Evolutionary conservation across 2,329 filamentous ascomycete species (phyloP).

Genomic region (Stemphylium vesicarium): DNA sequence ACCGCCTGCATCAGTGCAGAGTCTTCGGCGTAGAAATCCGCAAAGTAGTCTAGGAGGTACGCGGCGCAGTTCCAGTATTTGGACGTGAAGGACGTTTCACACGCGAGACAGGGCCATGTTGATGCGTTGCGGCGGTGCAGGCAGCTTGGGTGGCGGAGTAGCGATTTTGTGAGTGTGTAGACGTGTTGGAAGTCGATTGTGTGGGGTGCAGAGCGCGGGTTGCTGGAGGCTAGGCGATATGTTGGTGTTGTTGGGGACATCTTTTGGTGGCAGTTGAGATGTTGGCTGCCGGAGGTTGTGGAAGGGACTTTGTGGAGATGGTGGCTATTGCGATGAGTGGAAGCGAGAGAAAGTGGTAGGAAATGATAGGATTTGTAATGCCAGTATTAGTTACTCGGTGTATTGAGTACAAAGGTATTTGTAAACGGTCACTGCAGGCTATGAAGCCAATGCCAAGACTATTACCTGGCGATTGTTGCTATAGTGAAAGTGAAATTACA

Average conservation of each 20-base stretch:
- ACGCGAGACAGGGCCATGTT: conserved; percentile 13
- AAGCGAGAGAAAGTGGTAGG: too few species aligned
- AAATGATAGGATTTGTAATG: too few species aligned
- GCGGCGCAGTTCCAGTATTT: conserved; percentile 26
- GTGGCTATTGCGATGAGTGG: too few species aligned
- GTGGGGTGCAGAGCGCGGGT: neutral
- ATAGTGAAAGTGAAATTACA: neutral
- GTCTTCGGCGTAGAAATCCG: conserved; percentile 34
- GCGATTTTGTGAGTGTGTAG: conserved; percentile 22
- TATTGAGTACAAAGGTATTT: neutral
- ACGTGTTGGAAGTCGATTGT: conserved; percentile 2
- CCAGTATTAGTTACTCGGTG: too few species aligned
- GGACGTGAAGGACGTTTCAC: conserved; percentile 9
- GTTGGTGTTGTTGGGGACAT: neutral
- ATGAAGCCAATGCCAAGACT: conserved; percentile 10
- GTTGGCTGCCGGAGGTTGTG: too few species aligned
- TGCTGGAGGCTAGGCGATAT: neutral
- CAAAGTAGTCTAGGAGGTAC: conserved; percentile 39
- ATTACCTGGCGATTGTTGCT: neutral
- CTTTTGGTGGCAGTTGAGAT: neutral
- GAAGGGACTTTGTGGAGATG: too few species aligned
- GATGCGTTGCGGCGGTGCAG: neutral
- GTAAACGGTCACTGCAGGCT: neutral
- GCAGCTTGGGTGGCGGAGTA: conserved; percentile 9
- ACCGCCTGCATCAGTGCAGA: conserved; percentile 28